phyloP scores from a whole-genome alignment of 345 rosid species.

The Durio zibethinus region DNA sequence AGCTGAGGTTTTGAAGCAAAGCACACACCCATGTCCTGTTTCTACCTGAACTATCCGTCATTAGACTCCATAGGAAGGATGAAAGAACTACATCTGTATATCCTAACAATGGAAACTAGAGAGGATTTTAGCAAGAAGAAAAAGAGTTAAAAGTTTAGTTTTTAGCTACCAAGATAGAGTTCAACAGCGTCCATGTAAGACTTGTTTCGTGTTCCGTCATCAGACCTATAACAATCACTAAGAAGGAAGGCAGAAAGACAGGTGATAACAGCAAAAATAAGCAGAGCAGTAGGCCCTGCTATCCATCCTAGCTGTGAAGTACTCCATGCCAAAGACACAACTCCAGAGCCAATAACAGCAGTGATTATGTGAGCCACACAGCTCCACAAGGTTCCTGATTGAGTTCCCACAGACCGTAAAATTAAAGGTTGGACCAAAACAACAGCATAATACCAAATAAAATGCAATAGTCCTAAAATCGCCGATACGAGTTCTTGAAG shows the following conservation, averaged over 20 bases:
- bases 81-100: background rate
- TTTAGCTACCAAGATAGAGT: slow-evolving; percentile 37
- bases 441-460: background rate
- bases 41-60: slow-evolving; percentile 41
- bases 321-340: slow-evolving; percentile 61
- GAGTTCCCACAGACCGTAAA: slow-evolving; percentile 10
- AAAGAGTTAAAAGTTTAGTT: background rate
- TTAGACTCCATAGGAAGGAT: slow-evolving; percentile 13
- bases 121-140: background rate
- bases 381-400: slow-evolving; percentile 55
- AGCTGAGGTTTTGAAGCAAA: slow-evolving; percentile 44
- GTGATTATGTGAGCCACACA: slow-evolving; percentile 55
- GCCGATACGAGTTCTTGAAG: slow-evolving; percentile 38
- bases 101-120: background rate
- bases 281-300: slow-evolving; percentile 47
- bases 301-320: slow-evolving; percentile 71
- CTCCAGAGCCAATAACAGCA: slow-evolving; percentile 54
- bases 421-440: slow-evolving; percentile 9
- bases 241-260: slow-evolving; percentile 47
- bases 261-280: slow-evolving; percentile 51
- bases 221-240: slow-evolving; percentile 52
- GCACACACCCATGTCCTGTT: slow-evolving; percentile 54
- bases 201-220: slow-evolving; percentile 40
- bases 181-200: slow-evolving; percentile 43
- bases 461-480: background rate